These are phyloP conservation scores for Gnaphalium uliginosum DNA, from an alignment of 129 eudicot genomes.

Conservation along the genomic window DNA sequence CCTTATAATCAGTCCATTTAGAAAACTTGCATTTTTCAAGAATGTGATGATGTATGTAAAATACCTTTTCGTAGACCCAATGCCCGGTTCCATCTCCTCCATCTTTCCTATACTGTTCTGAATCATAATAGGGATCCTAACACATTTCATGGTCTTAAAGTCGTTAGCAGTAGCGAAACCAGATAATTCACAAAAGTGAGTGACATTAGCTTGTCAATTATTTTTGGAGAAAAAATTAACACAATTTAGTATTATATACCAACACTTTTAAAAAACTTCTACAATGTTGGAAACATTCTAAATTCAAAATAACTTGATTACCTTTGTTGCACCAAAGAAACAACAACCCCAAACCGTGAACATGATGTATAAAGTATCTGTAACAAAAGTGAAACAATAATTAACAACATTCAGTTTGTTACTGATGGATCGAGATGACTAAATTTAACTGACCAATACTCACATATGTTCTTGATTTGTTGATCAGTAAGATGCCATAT, in stretches of 20 bases:
- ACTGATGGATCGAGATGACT: background rate
- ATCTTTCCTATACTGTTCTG: slow-evolving; percentile 80
- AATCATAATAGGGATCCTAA: slow-evolving; percentile 92
- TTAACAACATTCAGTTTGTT: background rate
- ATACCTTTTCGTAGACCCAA: slow-evolving; percentile 93
- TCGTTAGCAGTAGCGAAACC: background rate
- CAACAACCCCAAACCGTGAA: slow-evolving; percentile 93
- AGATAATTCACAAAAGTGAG: background rate
- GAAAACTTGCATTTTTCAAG: background rate
- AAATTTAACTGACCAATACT: slow-evolving; percentile 29
- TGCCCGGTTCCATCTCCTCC: slow-evolving; percentile 97
- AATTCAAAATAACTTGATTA: slow-evolving; percentile 5
- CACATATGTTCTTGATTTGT: slow-evolving; percentile 83
- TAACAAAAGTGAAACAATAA: background rate
- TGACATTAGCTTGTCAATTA: background rate
- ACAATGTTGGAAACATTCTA: background rate
- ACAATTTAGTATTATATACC: background rate
- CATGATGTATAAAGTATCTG: slow-evolving; percentile 88
- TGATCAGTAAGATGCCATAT: slow-evolving; percentile 88
- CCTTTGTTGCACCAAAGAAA: slow-evolving; percentile 85
- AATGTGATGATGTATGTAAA: background rate
- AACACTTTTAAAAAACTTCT: background rate
- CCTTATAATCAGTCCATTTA: background rate
- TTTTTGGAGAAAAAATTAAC: too few species aligned
- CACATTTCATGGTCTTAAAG: slow-evolving; percentile 10